phyloP scores from a whole-genome alignment of 768 basidiomycete species.

The Xerocomellus dryophilus region DNA sequence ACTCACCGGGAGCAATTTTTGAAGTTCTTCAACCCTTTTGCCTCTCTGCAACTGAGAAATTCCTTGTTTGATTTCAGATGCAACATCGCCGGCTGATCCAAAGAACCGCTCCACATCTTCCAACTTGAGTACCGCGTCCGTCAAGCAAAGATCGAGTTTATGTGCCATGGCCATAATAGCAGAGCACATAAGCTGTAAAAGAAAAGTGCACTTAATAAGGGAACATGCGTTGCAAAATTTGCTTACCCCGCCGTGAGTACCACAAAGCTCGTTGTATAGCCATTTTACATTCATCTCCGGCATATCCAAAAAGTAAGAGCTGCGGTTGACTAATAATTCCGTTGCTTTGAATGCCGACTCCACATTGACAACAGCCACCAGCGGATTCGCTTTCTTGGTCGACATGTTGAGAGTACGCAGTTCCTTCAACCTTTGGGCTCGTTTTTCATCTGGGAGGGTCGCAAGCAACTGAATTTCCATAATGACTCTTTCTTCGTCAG shows the following conservation, averaged over 20 bases:
- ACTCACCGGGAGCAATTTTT: neutral
- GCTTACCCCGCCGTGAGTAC: neutral
- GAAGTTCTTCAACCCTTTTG: neutral
- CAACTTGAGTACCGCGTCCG: neutral
- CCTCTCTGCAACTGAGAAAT: neutral
- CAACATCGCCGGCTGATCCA: neutral
- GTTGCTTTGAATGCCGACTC: neutral
- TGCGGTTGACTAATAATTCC: neutral
- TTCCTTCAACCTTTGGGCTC: neutral
- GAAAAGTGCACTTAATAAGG: neutral
- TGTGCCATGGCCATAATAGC: neutral
- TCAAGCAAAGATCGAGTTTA: neutral
- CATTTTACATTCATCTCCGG: neutral
- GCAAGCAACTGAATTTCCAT: conserved; percentile 10
- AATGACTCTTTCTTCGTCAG: neutral
- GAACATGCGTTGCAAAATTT: too few species aligned
- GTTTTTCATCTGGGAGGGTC: neutral
- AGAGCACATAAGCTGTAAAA: neutral
- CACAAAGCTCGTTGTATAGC: neutral
- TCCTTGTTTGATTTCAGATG: neutral
- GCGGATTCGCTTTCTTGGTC: neutral
- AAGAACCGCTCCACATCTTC: neutral
- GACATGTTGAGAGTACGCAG: neutral
- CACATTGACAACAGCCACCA: neutral
- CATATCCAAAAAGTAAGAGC: neutral